Base-by-base conservation (phyloP, 345 rosid genomes). In the Euphorbia lathyris region DNA sequence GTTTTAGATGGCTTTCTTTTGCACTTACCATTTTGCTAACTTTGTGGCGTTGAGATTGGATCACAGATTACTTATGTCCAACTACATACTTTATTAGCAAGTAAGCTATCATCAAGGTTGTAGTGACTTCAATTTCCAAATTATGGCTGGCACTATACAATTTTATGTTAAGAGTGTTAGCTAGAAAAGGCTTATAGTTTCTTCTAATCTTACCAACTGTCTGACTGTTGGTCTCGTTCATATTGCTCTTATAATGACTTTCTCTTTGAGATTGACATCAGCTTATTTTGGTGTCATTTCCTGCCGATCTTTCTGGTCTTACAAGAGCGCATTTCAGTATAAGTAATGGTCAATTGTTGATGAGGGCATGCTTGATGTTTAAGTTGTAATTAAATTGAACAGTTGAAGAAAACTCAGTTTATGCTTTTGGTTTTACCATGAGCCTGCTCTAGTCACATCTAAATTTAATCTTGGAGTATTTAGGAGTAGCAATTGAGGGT, bases 201-300 rank as follows among this genome's bases (percentile, higher is more conserved):
- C 17, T 9, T 23, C 48, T 52, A 36, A 12, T 67, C 25, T 12
- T 56, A 14, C 32, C 50, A 12, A 22, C 19, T 10, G 0, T 23
- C 30, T 34, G 36, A 9, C 16, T 61, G 34, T 11, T 57, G 7
- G 7, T 5, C 17, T 59, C 16, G 42, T 32, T 29, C 22, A 30
- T 3, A 32, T 32, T 36, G 47, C 9, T 13, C 14, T 19, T 11
- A 14, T 34, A 5, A 19, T 60, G 47, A 3, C n/a, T 14, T 47
- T 13, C 52, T 47, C 16, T 1, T 47, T 47, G n/a, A 47, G 51
- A 47, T 47, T 12, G 51, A 13, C 16, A 47, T 47, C 51, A 19
- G 25, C 64, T 60, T 32, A 23, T 60, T 55, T 60, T 60, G 12
- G 23, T 60, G 45, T 32, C 64, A 34, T 60, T 59, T 60, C 64